Evolutionary conservation across 257 asterid genomes (phyloP).

Genomic region (Fraxinus cuspidata): DNA sequence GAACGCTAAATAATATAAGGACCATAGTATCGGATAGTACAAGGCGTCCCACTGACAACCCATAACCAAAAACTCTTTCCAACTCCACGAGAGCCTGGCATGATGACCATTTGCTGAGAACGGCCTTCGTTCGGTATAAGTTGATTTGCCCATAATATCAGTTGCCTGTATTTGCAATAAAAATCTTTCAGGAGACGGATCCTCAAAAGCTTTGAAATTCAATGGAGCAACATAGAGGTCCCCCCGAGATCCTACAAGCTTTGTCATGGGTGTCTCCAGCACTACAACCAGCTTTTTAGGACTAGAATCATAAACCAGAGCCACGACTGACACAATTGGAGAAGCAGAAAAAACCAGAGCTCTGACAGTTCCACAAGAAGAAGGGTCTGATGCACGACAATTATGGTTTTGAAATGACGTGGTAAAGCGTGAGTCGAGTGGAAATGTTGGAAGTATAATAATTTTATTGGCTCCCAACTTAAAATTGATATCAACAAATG

Average conservation of each 20-base stretch:
- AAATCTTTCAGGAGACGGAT: constrained; percentile 76
- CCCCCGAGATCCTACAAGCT: constrained; percentile 52
- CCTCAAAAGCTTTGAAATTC: constrained; percentile 77
- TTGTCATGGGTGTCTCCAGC: constrained; percentile 64
- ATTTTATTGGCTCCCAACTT: constrained; percentile 58
- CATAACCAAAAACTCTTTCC: constrained; percentile 87
- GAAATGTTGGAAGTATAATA: constrained; percentile 77
- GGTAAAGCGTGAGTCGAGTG: constrained; percentile 77
- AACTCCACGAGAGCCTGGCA: constrained; percentile 62
- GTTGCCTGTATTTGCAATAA: constrained; percentile 72
- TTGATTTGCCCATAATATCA: constrained; percentile 55
- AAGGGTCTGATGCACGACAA: constrained; percentile 40
- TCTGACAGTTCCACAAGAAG: constrained; percentile 47
- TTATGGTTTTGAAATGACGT: constrained; percentile 40
- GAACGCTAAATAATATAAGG: constrained; percentile 45
- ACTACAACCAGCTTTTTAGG: constrained; percentile 55
- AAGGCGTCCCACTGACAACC: constrained; percentile 92
- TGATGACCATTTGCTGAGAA: constrained; percentile 69
- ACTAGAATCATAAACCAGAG: constrained; percentile 74
- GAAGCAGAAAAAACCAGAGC: constrained; percentile 79
- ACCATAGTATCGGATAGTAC: constrained; percentile 68
- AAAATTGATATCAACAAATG: constrained; percentile 71
- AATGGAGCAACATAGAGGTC: constrained; percentile 75
- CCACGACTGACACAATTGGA: constrained; percentile 66
- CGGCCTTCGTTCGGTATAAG: constrained; percentile 72